A percentile compares a stretch with the other conserved stretches of the same genome.
Evolutionary conservation across 2,329 filamentous ascomycete species (phyloP).

Genomic region (Claviceps sp.): DNA sequence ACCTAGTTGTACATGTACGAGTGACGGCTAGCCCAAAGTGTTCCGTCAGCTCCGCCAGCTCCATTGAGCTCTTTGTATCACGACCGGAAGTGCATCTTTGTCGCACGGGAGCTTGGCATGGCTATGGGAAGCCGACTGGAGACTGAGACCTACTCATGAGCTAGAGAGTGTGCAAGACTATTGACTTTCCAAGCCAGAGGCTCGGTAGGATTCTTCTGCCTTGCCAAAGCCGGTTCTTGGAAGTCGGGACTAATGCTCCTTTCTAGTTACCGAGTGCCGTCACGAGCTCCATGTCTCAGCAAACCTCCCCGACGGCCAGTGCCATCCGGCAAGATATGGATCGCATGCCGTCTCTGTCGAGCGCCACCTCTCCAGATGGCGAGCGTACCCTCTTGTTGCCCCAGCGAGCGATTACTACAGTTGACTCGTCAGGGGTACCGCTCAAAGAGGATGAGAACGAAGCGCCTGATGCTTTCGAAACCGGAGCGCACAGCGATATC

Average conservation of each 20-base stretch:
- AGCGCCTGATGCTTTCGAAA: slow-evolving; percentile 36
- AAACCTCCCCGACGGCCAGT: slow-evolving; percentile 14
- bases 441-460: slow-evolving; percentile 15
- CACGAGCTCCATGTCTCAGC: slow-evolving; percentile 21
- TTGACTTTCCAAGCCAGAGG: not conserved
- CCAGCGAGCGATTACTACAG: slow-evolving; percentile 35
- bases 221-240: not conserved
- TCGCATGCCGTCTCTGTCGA: slow-evolving; percentile 18
- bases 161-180: not conserved
- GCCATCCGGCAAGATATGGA: slow-evolving; percentile 17
- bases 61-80: not conserved
- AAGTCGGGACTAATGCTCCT: slow-evolving; percentile 4
- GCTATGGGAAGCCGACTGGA: not conserved
- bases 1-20: not conserved
- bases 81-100: not conserved
- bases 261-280: slow-evolving; percentile 8
- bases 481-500: slow-evolving; percentile 23
- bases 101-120: not conserved
- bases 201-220: not conserved
- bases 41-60: not conserved
- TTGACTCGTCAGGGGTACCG: slow-evolving; percentile 19
- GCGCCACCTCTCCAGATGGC: slow-evolving; percentile 15
- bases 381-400: slow-evolving; percentile 19
- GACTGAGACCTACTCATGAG: not conserved
- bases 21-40: not conserved